Conservation (phyloP, 202 grass and related monocot genomes). For the Panicum hallii region DNA sequence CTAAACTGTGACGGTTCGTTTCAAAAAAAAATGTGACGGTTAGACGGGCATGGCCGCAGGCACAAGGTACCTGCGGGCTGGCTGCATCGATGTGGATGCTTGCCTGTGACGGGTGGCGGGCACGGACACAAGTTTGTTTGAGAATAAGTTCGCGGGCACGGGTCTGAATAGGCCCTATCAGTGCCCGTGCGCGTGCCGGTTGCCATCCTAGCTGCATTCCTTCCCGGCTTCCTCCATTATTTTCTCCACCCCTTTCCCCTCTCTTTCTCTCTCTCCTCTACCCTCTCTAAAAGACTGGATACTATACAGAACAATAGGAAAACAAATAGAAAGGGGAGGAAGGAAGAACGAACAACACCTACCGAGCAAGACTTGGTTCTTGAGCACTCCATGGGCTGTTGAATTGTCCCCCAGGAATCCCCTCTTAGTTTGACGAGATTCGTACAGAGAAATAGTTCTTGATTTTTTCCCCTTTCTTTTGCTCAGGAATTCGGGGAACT, state of each 20-base stretch:
- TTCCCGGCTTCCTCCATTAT: constrained; percentile 45
- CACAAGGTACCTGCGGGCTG: too few species aligned
- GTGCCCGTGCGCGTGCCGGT: not conserved
- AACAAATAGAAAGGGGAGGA: constrained; percentile 51
- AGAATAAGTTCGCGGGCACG: too few species aligned
- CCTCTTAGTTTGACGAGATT: constrained; percentile 60
- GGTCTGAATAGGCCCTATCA: not conserved
- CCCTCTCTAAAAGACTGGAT: constrained; percentile 56
- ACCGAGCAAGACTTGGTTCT: constrained; percentile 64
- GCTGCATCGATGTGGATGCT: not conserved
- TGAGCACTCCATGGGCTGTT: constrained; percentile 53
- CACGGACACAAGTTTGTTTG: too few species aligned
- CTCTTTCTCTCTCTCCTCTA: constrained; percentile 43
- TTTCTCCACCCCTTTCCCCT: constrained; percentile 62
- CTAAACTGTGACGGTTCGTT: too few species aligned
- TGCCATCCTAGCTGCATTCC: constrained; percentile 36
- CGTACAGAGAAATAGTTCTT: constrained; percentile 54
- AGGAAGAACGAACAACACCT: constrained; percentile 61
- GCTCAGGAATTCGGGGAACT: constrained; percentile 50
- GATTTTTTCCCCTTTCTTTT: constrained; percentile 44
- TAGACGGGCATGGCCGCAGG: too few species aligned
- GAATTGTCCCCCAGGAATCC: constrained; percentile 53
- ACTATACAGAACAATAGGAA: constrained; percentile 55
- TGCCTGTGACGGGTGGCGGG: not conserved
- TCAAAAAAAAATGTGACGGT: too few species aligned